A percentile compares a stretch with the other conserved stretches of the same genome.
phyloP scores from a whole-genome alignment of 257 asterid genomes.

The Solanum gandarillasii region DNA sequence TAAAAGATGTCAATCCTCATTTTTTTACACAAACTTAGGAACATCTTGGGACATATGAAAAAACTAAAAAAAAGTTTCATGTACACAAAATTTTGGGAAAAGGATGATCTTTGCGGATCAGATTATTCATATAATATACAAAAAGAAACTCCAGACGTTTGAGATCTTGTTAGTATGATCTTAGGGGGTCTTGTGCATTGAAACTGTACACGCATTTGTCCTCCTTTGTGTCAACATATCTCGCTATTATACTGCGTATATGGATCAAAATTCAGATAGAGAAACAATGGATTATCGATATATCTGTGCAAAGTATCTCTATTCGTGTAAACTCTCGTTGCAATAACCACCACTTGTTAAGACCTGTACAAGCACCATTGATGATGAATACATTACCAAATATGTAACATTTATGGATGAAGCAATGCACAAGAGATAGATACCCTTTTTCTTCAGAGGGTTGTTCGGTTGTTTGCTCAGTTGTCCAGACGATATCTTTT shows the following conservation, averaged over 20 bases:
- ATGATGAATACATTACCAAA: neutral
- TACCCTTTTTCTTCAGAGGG: slow-evolving; percentile 27
- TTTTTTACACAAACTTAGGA: neutral
- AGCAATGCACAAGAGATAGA: neutral
- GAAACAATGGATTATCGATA: neutral
- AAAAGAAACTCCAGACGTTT: neutral
- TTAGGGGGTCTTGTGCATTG: neutral
- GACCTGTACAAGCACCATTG: neutral
- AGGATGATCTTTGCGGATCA: neutral
- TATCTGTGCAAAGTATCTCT: neutral
- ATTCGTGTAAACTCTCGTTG: neutral
- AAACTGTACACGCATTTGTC: neutral
- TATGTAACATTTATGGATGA: neutral
- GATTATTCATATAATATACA: neutral
- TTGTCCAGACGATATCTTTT: slow-evolving; percentile 64
- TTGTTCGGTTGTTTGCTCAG: slow-evolving; percentile 33
- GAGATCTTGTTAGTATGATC: neutral
- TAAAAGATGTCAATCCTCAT: neutral
- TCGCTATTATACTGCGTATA: neutral
- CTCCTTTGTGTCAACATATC: neutral
- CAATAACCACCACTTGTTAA: neutral
- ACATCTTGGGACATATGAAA: neutral
- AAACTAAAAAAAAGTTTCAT: neutral
- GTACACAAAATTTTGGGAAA: neutral
- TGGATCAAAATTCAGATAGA: neutral